Evolutionary conservation across 257 asterid genomes (phyloP).

Genomic region (Fraxinus americana): DNA sequence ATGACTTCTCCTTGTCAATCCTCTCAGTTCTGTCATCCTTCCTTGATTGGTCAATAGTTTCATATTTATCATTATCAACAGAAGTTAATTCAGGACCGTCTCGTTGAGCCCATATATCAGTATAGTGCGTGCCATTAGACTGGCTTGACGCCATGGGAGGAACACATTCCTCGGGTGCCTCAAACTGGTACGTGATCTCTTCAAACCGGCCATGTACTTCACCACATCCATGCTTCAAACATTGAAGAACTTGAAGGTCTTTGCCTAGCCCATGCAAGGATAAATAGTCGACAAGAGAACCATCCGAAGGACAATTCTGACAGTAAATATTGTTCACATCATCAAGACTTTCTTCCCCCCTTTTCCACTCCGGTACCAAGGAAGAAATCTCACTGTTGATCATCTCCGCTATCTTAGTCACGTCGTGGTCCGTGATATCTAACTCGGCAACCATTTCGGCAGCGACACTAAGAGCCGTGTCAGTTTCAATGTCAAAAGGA

Average conservation of each 20-base stretch:
- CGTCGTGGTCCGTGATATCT: conserved; percentile 83
- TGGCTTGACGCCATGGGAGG: conserved; percentile 39
- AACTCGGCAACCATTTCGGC: conserved; percentile 87
- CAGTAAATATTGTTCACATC: conserved; percentile 28
- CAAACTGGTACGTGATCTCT: conserved; percentile 69
- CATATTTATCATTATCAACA: conserved; percentile 15
- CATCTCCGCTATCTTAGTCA: conserved; percentile 72
- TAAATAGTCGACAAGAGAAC: conserved; percentile 29
- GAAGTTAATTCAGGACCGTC: conserved; percentile 34
- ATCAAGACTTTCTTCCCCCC: conserved; percentile 42
- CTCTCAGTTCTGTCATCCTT: conserved; percentile 17
- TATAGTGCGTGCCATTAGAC: conserved; percentile 34
- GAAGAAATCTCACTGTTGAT: conserved; percentile 71
- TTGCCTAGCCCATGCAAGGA: conserved; percentile 33
- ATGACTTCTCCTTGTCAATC: conserved; percentile 4
- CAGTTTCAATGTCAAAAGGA: conserved; percentile 73
- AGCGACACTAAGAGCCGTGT: conserved; percentile 76
- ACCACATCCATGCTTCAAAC: conserved; percentile 57
- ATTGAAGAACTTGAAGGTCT: conserved; percentile 42
- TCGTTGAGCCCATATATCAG: conserved; percentile 37
- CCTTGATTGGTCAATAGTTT: conserved; percentile 21
- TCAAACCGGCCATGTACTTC: conserved; percentile 81
- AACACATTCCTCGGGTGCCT: conserved; percentile 48
- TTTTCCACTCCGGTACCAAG: conserved; percentile 76
- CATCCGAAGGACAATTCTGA: conserved; percentile 46